Conservation (phyloP, 2,329 filamentous ascomycete genomes). For the Alternaria viburni region DNA sequence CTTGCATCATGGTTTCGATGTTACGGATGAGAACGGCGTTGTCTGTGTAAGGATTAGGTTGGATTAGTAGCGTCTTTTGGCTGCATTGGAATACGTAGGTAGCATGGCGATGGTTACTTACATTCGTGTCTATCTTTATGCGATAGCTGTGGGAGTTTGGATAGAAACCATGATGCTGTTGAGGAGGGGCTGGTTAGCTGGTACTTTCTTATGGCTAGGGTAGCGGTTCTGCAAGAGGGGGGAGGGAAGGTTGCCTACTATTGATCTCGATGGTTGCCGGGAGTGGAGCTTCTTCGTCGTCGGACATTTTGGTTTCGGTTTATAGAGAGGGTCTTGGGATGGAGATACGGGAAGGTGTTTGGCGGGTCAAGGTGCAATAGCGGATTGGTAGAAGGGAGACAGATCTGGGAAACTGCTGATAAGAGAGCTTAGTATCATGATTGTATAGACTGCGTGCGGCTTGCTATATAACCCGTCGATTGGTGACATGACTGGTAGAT, state of each 20-base stretch:
- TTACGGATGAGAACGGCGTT: neutral
- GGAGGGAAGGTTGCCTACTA: neutral
- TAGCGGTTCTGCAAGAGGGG: neutral
- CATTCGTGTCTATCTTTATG: neutral
- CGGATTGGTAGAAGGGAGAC: neutral
- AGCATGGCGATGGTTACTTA: neutral
- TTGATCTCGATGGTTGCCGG: neutral
- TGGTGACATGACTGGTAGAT: neutral
- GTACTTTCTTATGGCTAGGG: neutral
- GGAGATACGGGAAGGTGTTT: neutral
- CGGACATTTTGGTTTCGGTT: neutral
- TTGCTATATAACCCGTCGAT: neutral
- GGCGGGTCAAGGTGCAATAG: neutral
- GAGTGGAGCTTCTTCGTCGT: neutral
- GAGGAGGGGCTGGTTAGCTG: neutral
- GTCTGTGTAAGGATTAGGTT: neutral
- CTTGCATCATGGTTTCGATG: neutral
- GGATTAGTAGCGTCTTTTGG: neutral
- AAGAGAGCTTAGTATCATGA: neutral
- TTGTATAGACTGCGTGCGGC: neutral
- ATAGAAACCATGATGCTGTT: neutral
- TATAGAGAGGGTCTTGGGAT: neutral
- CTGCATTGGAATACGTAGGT: neutral
- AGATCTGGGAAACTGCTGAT: neutral
- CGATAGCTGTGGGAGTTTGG: neutral